Base-by-base conservation (phyloP, 176 grass and related monocot species). In the Neostapfia colusana region DNA sequence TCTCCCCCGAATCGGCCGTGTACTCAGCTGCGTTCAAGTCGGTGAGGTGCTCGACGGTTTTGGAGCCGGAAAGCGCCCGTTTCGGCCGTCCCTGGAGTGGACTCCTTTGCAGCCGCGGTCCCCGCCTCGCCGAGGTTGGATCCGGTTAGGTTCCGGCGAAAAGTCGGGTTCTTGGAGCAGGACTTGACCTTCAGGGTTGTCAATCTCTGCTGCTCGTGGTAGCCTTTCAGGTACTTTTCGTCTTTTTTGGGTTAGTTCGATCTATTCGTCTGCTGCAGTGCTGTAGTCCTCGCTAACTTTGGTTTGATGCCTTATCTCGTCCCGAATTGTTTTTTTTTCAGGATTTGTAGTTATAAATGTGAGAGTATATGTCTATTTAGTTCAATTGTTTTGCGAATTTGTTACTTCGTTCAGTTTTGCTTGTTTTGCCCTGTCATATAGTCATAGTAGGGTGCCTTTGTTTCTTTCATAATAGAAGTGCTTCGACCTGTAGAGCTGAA, bases 391-490 rank as follows among this genome's bases (percentile, higher is more conserved):
- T 35, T 72, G 66, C 60, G 59, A 67, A 2, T 41, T 20, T 59
- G 2, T 2, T 73, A 1, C 43, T 35, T 36, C 34, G 14, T 68
- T 50, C 34, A 51, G 31, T 21, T 53, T 6, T 51, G 18, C 51
- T 31, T 39, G 20, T 7, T 48, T 8, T 16, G 3, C 16, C 10
- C 76, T 1, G 67, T 55, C 23, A 10, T 35, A 38, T 38, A 69
- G 17, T 62, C 59, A 62, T 10, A 6, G 35, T 10, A 17, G 2
- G 39, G 4, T 10, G n/a, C 44, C 17, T 5, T 0, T 55, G 28
- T 34, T 18, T 62, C 67, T 79, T 84, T 54, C 68, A 80, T 69
- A 36, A 80, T 69, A 36, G 38, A 67, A 38, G 36, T 5, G 6
- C 3, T 35, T 44, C 25, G 20, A 8, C 66, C 42, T 17, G 21